Evolutionary conservation across 768 basidiomycete species (phyloP).

Genomic region (Pleurotus giganteus): DNA sequence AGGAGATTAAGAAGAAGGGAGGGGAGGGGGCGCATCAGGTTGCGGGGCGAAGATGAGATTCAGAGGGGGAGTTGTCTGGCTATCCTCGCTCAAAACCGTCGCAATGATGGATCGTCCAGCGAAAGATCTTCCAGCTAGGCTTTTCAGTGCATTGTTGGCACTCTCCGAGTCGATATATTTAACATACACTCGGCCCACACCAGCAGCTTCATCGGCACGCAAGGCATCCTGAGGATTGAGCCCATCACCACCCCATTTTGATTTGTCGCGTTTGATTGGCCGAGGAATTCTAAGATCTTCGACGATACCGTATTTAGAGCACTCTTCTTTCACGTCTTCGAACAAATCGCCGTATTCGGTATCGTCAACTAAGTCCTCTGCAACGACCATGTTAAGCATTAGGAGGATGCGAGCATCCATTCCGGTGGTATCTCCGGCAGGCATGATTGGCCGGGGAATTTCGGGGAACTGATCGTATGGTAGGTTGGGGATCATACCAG

Average conservation of each 20-base stretch:
- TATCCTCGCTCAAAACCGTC: conserved; percentile 79
- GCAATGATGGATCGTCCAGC: conserved; percentile 87
- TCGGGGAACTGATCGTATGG: conserved; percentile 82
- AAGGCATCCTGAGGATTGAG: conserved; percentile 63
- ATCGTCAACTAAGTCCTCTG: conserved; percentile 89
- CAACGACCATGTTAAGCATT: conserved; percentile 97
- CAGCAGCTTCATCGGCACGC: conserved; percentile 82
- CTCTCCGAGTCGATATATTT: conserved; percentile 66
- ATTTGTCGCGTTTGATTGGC: conserved; percentile 83
- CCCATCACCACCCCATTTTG: conserved; percentile 72
- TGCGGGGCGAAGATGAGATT: conserved; percentile 82
- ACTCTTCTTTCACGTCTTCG: conserved; percentile 94
- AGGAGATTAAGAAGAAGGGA: conserved; percentile 44
- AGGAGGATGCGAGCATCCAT: conserved; percentile 82
- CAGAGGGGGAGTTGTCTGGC: conserved; percentile 80
- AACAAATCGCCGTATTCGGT: conserved; percentile 91
- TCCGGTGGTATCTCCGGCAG: conserved; percentile 65
- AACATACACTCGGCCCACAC: conserved; percentile 95
- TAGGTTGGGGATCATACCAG: conserved; percentile 63
- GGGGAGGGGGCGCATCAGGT: conserved; percentile 78
- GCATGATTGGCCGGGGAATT: conserved; percentile 86
- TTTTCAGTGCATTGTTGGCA: conserved; percentile 74
- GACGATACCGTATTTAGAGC: conserved; percentile 73
- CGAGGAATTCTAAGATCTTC: conserved; percentile 88
- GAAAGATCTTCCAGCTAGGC: conserved; percentile 87